Conservation (phyloP, 139 green algal genomes). For the Astrephomene gubernaculifera region DNA sequence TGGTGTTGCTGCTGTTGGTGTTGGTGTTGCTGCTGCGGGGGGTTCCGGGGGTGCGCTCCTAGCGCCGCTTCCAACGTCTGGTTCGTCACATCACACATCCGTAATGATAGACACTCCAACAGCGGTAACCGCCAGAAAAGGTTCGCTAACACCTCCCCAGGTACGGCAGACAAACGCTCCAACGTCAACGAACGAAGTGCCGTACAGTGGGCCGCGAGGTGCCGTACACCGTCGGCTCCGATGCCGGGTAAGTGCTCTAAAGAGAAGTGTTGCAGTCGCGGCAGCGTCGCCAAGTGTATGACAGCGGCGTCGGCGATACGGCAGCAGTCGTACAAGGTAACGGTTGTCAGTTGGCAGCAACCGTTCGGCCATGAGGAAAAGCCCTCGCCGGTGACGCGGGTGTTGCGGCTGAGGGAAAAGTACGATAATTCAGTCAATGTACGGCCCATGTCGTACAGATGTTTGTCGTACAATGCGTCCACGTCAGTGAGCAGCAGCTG, state of each 20-base stretch:
- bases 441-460: not conserved
- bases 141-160: not conserved
- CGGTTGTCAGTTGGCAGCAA: not conserved
- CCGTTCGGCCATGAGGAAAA: constrained; percentile 7
- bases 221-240: not conserved
- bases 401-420: constrained; percentile 14
- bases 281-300: constrained; percentile 2
- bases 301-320: not conserved
- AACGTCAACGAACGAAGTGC: not conserved
- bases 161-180: constrained; percentile 17
- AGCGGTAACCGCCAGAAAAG: constrained; percentile 58
- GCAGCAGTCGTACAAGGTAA: constrained; percentile 18
- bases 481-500: not conserved
- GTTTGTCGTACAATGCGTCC: not conserved
- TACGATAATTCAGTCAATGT: not conserved
- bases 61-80: not conserved
- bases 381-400: not conserved
- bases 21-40: not conserved
- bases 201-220: not conserved
- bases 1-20: not conserved
- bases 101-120: constrained; percentile 63
- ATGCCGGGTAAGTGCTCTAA: constrained; percentile 13
- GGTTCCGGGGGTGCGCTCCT: too few relatives aligned
- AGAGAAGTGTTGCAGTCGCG: not conserved
- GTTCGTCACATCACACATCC: constrained; percentile 26